Evolutionary conservation across 1,284 basidiomycete genomes (phyloP).

Genomic region (Dichomitus squalens): DNA sequence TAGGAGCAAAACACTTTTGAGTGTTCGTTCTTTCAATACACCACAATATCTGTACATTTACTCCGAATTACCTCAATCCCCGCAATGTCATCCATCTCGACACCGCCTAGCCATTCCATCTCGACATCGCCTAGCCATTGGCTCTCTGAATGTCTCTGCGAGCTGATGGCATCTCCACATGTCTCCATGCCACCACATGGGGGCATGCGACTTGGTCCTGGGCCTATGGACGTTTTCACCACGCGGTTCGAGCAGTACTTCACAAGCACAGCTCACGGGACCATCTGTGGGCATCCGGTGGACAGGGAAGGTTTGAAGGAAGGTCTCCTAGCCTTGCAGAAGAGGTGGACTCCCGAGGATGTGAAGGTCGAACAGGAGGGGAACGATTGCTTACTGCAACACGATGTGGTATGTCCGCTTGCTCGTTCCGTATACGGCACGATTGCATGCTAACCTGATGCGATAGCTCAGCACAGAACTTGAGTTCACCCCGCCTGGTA

Average conservation of each 20-base stretch:
- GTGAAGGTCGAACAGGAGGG: conserved; percentile 14
- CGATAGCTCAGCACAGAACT: conserved; percentile 20
- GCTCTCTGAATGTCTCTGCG: conserved; percentile 25
- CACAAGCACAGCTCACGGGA: conserved; percentile 23
- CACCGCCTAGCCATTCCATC: too few species aligned
- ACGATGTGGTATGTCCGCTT: conserved; percentile 8
- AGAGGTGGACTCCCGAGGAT: conserved; percentile 23
- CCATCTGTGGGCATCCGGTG: conserved; percentile 24
- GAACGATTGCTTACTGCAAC: conserved; percentile 7
- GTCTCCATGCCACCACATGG: conserved; percentile 15
- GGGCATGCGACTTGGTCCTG: conserved; percentile 17
- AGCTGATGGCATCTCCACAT: conserved; percentile 28
- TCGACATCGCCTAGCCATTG: conserved; percentile 16
- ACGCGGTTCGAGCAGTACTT: conserved; percentile 26
- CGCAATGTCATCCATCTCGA: conserved; percentile 10
- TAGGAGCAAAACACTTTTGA: too few species aligned
- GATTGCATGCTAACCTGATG: not conserved
- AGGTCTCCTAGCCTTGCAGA: conserved; percentile 24
- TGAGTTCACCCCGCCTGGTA: conserved; percentile 22
- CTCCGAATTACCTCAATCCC: not conserved
- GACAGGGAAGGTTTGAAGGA: conserved; percentile 25
- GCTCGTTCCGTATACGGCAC: not conserved
- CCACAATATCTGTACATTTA: too few species aligned
- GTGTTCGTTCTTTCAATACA: too few species aligned
- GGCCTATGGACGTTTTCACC: conserved; percentile 24